Evolutionary conservation across 2,329 filamentous ascomycete species (phyloP).

Genomic region (Aspergillus ibericus): DNA sequence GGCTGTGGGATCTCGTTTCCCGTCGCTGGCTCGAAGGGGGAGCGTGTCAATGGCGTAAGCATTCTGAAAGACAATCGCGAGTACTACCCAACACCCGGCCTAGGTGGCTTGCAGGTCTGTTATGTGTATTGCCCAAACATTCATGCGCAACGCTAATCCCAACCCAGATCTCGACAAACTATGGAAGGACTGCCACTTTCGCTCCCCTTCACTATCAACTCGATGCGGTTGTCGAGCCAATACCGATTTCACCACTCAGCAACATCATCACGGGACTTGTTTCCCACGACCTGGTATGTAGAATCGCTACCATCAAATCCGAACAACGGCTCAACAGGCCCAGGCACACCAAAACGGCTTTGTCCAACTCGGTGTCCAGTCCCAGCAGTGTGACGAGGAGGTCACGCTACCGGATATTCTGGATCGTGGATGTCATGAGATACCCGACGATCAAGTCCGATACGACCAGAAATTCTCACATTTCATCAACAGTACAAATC

Average conservation of each 20-base stretch:
- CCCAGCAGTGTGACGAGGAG: slow-evolving; percentile 2
- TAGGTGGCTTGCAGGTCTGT: slow-evolving; percentile 9
- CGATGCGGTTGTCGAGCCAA: background rate
- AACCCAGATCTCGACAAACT: slow-evolving; percentile 11
- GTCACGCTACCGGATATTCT: background rate
- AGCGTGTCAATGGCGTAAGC: slow-evolving; percentile 8
- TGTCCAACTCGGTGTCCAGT: slow-evolving; percentile 4
- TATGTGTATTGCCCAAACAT: background rate
- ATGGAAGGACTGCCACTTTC: slow-evolving; percentile 6
- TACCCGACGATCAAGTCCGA: slow-evolving; percentile 4
- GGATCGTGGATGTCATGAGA: slow-evolving; percentile 6
- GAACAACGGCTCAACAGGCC: background rate
- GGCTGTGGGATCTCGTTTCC: slow-evolving; percentile 8
- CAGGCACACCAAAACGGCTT: slow-evolving; percentile 1
- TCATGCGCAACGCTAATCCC: slow-evolving; percentile 2
- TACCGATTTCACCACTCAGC: background rate
- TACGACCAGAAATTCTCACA: slow-evolving; percentile 10
- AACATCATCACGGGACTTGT: slow-evolving; percentile 9
- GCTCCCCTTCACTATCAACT: slow-evolving; percentile 6
- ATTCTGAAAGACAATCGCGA: slow-evolving; percentile 1
- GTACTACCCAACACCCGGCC: background rate
- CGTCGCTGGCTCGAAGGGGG: slow-evolving; percentile 6
- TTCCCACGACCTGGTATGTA: slow-evolving; percentile 1
- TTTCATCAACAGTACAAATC: background rate
- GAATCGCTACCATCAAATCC: background rate